Conservation (phyloP, 306 rosid genomes). For the Quercus gilva region DNA sequence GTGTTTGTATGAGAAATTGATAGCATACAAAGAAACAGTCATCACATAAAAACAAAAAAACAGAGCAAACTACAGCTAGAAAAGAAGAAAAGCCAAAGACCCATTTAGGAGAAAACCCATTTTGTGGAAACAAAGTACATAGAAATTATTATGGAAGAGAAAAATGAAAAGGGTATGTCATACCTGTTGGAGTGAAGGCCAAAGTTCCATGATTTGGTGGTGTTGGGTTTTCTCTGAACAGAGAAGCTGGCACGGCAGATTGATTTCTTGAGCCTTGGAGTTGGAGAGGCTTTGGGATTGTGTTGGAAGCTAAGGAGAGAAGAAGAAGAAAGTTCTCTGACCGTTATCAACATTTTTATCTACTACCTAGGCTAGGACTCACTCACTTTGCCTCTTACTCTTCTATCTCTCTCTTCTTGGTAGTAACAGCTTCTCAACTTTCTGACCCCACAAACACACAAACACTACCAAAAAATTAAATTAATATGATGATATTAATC, state of each 20-base stretch:
- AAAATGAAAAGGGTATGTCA: background rate
- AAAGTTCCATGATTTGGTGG: conserved; percentile 34
- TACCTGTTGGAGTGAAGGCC: conserved; percentile 55
- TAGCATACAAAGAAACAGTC: background rate
- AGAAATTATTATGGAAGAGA: background rate
- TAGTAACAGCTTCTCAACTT: background rate
- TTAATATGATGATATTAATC: background rate
- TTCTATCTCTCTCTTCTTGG: background rate
- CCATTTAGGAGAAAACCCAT: background rate
- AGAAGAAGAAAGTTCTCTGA: conserved; percentile 50
- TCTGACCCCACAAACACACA: background rate
- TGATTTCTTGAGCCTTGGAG: conserved; percentile 23
- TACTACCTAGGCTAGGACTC: conserved; percentile 10
- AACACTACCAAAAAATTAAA: too few relatives aligned
- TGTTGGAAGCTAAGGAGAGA: conserved; percentile 36
- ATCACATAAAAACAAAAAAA: background rate
- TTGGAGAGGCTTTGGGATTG: conserved; percentile 28
- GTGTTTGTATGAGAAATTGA: background rate
- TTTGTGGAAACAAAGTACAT: background rate
- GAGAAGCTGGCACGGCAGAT: conserved; percentile 46
- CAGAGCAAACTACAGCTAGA: background rate
- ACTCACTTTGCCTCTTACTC: background rate
- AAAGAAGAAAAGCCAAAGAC: background rate
- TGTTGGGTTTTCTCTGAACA: conserved; percentile 35
- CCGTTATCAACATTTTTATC: conserved; percentile 73